These are phyloP conservation scores for Pythium vanterpoolii DNA, from an alignment of 352 stramenopile species.

Conservation along the genomic window DNA sequence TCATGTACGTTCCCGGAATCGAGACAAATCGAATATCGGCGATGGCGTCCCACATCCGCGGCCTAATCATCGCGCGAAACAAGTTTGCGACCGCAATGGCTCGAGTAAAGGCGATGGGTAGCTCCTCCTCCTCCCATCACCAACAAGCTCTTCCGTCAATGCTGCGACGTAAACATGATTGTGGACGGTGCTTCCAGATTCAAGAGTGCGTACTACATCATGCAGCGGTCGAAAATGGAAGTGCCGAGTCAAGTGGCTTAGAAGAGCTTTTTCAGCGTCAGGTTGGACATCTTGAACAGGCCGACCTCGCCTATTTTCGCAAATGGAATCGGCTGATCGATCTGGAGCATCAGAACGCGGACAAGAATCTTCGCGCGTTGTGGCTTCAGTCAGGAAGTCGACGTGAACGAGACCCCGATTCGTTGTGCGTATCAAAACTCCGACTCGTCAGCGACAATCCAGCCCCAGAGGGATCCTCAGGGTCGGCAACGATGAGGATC, in stretches of 20 bases:
- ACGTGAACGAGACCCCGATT: conserved; percentile 51
- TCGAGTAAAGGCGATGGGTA: conserved; percentile 51
- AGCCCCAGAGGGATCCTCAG: conserved; percentile 11
- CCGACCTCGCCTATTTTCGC: conserved; percentile 65
- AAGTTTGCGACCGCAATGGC: conserved; percentile 60
- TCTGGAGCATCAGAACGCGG: conserved; percentile 68
- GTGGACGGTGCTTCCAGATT: conserved; percentile 76
- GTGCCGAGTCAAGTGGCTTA: conserved; percentile 54
- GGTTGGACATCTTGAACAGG: conserved; percentile 47
- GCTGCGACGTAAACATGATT: conserved; percentile 61
- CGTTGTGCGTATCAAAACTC: conserved; percentile 52
- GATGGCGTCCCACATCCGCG: conserved; percentile 51
- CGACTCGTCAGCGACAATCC: conserved; percentile 45
- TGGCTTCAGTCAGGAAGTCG: conserved; percentile 65
- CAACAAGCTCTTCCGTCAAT: conserved; percentile 60
- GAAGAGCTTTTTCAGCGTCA: conserved; percentile 63
- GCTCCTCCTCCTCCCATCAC: conserved; percentile 39
- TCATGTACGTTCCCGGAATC: conserved; percentile 71
- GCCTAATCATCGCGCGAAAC: conserved; percentile 70
- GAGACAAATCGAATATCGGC: conserved; percentile 67
- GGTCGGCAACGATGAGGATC: conserved; percentile 33
- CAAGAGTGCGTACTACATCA: conserved; percentile 88
- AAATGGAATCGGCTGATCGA: conserved; percentile 73
- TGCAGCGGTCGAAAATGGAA: conserved; percentile 70
- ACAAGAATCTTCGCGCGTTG: conserved; percentile 62